phyloP scores from a whole-genome alignment of 306 rosid genomes.

The Adenanthera pavonina region DNA sequence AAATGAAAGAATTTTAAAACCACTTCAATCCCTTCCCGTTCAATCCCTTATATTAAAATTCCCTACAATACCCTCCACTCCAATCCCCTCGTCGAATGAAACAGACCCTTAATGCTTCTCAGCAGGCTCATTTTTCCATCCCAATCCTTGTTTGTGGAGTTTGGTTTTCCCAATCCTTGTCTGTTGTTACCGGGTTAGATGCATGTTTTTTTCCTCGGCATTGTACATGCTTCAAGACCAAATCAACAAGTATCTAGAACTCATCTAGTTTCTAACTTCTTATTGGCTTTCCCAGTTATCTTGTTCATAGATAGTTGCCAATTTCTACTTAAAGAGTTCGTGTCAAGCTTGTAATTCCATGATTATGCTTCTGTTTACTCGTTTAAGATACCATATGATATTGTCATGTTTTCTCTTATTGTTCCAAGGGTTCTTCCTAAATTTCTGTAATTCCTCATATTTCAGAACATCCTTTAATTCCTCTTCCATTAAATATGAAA shows the following conservation, averaged over 20 bases:
- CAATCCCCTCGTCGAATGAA: too few species aligned
- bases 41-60: too few species aligned
- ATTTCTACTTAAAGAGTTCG: neutral
- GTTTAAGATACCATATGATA: neutral
- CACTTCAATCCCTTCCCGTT: too few species aligned
- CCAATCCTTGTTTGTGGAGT: neutral
- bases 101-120: neutral
- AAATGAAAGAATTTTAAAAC: too few species aligned
- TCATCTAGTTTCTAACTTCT: neutral
- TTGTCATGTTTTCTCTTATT: neutral
- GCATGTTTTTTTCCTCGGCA: neutral
- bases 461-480: neutral
- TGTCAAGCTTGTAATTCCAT: neutral
- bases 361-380: neutral
- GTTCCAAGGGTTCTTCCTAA: neutral
- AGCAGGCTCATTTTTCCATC: conserved; percentile 42
- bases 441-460: neutral
- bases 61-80: too few species aligned
- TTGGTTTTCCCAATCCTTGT: neutral
- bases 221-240: neutral
- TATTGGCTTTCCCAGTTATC: neutral
- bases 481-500: neutral
- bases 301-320: neutral
- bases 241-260: neutral
- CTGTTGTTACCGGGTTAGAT: neutral